Base-by-base conservation (phyloP, 2,329 filamentous ascomycete species). In the Neofusicoccum parvum region DNA sequence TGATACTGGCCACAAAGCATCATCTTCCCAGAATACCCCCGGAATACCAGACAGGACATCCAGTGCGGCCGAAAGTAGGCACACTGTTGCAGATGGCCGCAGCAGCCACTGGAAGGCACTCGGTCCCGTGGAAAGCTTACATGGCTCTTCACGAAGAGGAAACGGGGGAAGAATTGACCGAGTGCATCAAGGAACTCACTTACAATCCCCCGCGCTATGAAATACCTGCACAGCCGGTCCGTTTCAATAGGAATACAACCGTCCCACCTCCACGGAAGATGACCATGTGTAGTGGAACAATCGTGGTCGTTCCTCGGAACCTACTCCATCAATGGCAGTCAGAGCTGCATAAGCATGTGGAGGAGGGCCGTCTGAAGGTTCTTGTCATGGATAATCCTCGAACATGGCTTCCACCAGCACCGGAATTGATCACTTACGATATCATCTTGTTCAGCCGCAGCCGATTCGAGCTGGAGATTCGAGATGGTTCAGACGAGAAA, bases 241-340 rank as follows among this genome's bases (percentile, higher is more conserved):
- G 80, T 60, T 74, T 78, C 74, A 75, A 80, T 49, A 79, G 84
- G 5, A 80, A 75, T 1, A 80, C 79, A 0, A 74, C 66, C 1
- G 70, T 75, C 11, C 73, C 74, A 0, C 74, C 79, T 0, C 79
- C 83, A 0, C 81, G 79, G 23, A 82, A 80, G 67, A 79, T 96
- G 3, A 85, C 82, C 32, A 80, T 95, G 7, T 91, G 88, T 67
- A 83, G 86, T 34, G 86, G 86, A 0, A 96, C 90, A 0, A 80
- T 98, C 3, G 82, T 97, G 17, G 86, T 97, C 36, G 92, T 94
- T 0, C 94, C 94, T 0, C 83, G 88, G 14, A 97, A 97, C 72
- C 81, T 97, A 27, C 81, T 96, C 3, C 85, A 89, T 62, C 94
- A 98, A 75, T 97, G 94, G 94, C 81, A 86, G 62, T 83, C 87